Evolutionary conservation across 495 filamentous ascomycete species (phyloP).

Genomic region (Oidiodendron maius): DNA sequence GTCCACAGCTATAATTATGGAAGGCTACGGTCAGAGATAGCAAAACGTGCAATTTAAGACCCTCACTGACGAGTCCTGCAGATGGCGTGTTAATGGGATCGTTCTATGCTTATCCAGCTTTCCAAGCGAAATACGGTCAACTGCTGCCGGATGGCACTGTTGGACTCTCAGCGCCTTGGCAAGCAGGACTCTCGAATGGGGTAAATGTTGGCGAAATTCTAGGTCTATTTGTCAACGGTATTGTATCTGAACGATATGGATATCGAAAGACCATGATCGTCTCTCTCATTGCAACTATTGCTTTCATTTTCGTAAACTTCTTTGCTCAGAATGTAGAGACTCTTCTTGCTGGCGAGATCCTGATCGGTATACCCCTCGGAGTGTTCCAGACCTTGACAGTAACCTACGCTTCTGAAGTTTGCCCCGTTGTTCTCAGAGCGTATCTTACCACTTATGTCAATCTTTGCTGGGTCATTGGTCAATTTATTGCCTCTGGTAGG

Average conservation of each 20-base stretch:
- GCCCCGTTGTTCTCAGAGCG: constrained; percentile 51
- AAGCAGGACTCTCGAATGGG: constrained; percentile 20
- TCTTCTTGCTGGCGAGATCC: constrained; percentile 65
- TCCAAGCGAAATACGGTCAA: neutral
- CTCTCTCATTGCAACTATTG: constrained; percentile 58
- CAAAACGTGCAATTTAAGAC: no score
- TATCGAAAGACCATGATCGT: constrained; percentile 50
- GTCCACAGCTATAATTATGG: constrained; percentile 34
- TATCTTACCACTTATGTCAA: constrained; percentile 73
- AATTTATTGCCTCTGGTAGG: no score
- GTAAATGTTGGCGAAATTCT: constrained; percentile 61
- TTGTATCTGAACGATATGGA: constrained; percentile 48
- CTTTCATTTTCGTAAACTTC: constrained; percentile 67
- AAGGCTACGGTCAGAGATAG: no score
- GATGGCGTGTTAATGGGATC: neutral
- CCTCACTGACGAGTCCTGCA: no score
- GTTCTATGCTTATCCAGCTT: neutral
- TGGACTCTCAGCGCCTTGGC: neutral
- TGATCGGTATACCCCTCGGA: constrained; percentile 67
- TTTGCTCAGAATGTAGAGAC: constrained; percentile 61
- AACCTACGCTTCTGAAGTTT: constrained; percentile 66
- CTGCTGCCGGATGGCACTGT: neutral
- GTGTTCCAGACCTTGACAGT: constrained; percentile 48
- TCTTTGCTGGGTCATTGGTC: constrained; percentile 50
- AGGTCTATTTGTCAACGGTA: constrained; percentile 66